These are phyloP conservation scores for Pisolithus thermaeus DNA, from an alignment of 1,284 basidiomycete genomes.

Conservation along the genomic window DNA sequence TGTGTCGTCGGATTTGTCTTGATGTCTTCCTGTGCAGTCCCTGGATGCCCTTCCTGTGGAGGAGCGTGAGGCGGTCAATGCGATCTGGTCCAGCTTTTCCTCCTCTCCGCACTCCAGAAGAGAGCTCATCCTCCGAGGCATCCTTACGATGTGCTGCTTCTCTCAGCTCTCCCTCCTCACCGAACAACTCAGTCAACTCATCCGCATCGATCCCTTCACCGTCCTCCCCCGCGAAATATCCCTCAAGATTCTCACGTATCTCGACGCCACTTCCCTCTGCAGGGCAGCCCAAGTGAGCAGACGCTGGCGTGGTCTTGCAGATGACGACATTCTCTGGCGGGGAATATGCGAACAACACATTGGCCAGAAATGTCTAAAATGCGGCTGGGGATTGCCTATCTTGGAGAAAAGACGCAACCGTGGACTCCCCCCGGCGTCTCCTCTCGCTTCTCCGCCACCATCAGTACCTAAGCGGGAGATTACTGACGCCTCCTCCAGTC, in stretches of 20 bases:
- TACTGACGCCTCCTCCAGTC: slow-evolving; percentile 16
- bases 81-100: slow-evolving; percentile 96
- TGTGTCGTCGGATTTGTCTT: slow-evolving; percentile 2
- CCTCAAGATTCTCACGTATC: slow-evolving; percentile 85
- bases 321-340: slow-evolving; percentile 95
- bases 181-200: slow-evolving; percentile 86
- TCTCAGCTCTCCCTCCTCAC: slow-evolving; percentile 96
- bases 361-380: slow-evolving; percentile 94
- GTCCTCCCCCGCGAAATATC: slow-evolving; percentile 89
- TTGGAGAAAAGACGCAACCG: slow-evolving; percentile 68
- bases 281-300: slow-evolving; percentile 91
- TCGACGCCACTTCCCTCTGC: slow-evolving; percentile 96
- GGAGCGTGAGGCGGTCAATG: slow-evolving; percentile 87
- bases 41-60: slow-evolving; percentile 87
- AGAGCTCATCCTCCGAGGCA: slow-evolving; percentile 91
- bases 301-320: slow-evolving; percentile 85
- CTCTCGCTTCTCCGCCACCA: slow-evolving; percentile 23
- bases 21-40: slow-evolving; percentile 47
- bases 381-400: slow-evolving; percentile 95
- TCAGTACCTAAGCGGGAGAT: slow-evolving; percentile 34
- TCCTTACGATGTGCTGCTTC: slow-evolving; percentile 99
- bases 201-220: slow-evolving; percentile 92
- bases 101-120: slow-evolving; percentile 88
- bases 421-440: slow-evolving; percentile 33
- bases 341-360: slow-evolving; percentile 99